These are phyloP conservation scores for Adansonia madagascariensis DNA, from an alignment of 441 rosid genomes.

Conservation along the genomic window DNA sequence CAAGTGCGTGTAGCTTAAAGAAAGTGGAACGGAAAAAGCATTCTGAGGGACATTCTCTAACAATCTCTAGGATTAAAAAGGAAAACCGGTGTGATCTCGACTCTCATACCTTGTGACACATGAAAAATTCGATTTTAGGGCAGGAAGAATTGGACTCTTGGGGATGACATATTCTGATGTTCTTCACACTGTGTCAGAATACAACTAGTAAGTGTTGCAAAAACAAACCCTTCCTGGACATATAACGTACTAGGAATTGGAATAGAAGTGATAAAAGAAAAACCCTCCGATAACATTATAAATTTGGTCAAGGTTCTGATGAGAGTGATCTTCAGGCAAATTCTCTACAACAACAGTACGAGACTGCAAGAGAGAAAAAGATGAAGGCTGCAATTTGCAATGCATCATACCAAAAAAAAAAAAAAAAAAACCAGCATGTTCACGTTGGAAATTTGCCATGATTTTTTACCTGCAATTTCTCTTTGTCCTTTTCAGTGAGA, in stretches of 20 bases:
- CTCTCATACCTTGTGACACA: slow-evolving; percentile 67
- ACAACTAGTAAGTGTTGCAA: slow-evolving; percentile 8
- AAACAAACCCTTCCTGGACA: not conserved
- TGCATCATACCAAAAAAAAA: not conserved
- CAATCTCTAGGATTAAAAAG: not conserved
- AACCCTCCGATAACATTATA: slow-evolving; percentile 76
- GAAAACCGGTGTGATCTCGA: not conserved
- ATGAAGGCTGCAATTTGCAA: not conserved
- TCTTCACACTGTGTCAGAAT: slow-evolving; percentile 59
- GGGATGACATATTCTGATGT: slow-evolving; percentile 80
- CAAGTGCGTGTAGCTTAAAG: slow-evolving; percentile 75
- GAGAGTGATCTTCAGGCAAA: slow-evolving; percentile 93
- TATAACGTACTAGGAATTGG: not conserved
- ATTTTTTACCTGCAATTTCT: slow-evolving; percentile 68
- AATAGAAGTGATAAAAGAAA: not conserved
- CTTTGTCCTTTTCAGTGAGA: slow-evolving; percentile 82
- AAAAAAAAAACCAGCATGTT: not conserved
- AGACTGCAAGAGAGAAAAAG: slow-evolving; percentile 41
- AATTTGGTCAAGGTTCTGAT: slow-evolving; percentile 83
- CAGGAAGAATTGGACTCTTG: slow-evolving; percentile 72
- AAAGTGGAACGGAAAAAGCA: slow-evolving; percentile 16
- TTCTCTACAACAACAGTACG: slow-evolving; percentile 87
- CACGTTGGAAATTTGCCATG: not conserved
- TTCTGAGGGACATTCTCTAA: not conserved
- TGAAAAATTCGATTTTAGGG: slow-evolving; percentile 58